Evolutionary conservation across 805 yeast species (phyloP).

Genomic region (Millerozyma acaciae): DNA sequence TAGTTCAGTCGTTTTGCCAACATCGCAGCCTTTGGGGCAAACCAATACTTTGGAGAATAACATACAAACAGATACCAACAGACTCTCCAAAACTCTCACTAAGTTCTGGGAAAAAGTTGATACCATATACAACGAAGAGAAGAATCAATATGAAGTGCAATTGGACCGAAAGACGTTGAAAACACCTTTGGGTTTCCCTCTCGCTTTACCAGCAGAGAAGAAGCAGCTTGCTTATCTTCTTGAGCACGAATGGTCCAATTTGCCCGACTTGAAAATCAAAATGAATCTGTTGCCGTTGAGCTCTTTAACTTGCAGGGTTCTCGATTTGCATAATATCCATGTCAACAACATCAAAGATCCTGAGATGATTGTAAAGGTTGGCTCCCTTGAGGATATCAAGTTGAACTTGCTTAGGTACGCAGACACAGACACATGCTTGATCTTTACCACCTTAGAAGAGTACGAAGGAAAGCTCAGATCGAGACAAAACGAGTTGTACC

Average conservation of each 20-base stretch:
- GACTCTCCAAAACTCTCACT: slow-evolving; percentile 61
- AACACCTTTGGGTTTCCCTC: slow-evolving; percentile 76
- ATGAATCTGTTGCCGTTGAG: slow-evolving; percentile 84
- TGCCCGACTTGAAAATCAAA: slow-evolving; percentile 63
- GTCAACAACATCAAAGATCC: slow-evolving; percentile 27
- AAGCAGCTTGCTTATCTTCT: slow-evolving; percentile 67
- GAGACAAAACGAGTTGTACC: slow-evolving; percentile 74
- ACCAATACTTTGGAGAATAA: slow-evolving; percentile 49
- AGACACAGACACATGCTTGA: slow-evolving; percentile 91
- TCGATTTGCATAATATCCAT: slow-evolving; percentile 54
- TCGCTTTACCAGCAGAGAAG: slow-evolving; percentile 60
- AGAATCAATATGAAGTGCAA: slow-evolving; percentile 46
- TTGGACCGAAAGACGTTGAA: slow-evolving; percentile 73
- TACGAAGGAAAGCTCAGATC: slow-evolving; percentile 77
- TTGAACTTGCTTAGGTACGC: slow-evolving; percentile 69
- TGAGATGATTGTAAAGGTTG: slow-evolving; percentile 57
- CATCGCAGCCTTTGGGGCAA: slow-evolving; percentile 15
- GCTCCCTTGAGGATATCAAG: slow-evolving; percentile 55
- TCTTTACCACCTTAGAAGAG: slow-evolving; percentile 76
- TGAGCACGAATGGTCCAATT: slow-evolving; percentile 81
- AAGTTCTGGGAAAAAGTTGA: slow-evolving; percentile 81
- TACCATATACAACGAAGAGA: slow-evolving; percentile 26
- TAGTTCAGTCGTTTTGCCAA: slow-evolving; percentile 10
- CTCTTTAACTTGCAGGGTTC: slow-evolving; percentile 78
- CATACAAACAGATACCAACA: slow-evolving; percentile 57